Evolutionary conservation across 768 basidiomycete species (phyloP).

Genomic region (Lactifluus subvellereus): DNA sequence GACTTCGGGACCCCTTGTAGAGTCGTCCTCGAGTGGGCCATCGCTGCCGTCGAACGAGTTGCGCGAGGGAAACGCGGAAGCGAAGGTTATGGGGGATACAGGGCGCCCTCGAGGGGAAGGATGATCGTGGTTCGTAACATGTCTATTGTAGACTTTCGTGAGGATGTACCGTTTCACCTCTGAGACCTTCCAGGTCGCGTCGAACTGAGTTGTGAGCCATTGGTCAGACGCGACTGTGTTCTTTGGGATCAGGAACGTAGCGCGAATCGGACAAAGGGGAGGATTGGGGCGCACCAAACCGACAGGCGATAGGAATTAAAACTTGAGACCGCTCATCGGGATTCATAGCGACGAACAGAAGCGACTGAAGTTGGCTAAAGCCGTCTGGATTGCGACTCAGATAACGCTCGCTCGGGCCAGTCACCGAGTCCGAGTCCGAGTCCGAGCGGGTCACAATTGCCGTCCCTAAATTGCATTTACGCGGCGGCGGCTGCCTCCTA

Average conservation of each 20-base stretch:
- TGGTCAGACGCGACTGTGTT: conserved; percentile 59
- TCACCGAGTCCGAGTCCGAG: background rate
- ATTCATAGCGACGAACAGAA: conserved; percentile 3
- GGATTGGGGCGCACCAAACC: conserved; percentile 44
- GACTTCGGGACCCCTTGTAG: conserved; percentile 28
- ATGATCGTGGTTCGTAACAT: conserved; percentile 16
- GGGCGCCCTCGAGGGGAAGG: conserved; percentile 36
- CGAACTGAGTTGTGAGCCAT: conserved; percentile 69
- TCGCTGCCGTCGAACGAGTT: conserved; percentile 24
- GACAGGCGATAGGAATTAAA: conserved; percentile 45
- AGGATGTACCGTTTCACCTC: conserved; percentile 61
- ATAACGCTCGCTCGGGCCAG: background rate
- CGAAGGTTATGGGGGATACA: conserved; percentile 67
- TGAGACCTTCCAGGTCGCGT: conserved; percentile 52
- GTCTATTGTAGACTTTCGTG: conserved; percentile 44
- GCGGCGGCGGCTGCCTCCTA: too few species aligned
- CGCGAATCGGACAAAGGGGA: background rate
- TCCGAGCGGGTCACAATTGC: background rate
- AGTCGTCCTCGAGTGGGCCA: conserved; percentile 33
- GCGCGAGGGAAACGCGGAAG: conserved; percentile 39
- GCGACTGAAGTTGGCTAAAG: background rate
- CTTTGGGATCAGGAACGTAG: background rate
- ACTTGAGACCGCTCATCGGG: background rate
- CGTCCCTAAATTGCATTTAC: background rate
- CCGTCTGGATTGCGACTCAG: background rate